phyloP scores from a whole-genome alignment of 371 early-diverging fungal species.

The Mucor racemosus region DNA sequence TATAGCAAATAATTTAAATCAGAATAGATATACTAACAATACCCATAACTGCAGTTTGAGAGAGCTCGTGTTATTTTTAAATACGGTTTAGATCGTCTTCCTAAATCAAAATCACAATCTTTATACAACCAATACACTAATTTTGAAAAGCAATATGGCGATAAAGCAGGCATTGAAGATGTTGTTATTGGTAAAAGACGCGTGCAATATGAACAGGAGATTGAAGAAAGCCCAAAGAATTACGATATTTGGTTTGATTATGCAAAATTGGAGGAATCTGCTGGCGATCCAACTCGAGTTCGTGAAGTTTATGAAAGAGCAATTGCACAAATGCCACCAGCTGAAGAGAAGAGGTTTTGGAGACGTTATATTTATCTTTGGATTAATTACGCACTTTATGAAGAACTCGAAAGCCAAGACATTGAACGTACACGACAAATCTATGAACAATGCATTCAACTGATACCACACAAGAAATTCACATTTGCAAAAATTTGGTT shows the following conservation, averaged over 20 bases:
- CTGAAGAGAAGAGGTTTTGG: conserved; percentile 93
- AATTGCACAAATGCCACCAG: conserved; percentile 87
- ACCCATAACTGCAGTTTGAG: conserved; percentile 62
- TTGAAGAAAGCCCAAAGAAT: conserved; percentile 81
- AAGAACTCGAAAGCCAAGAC: conserved; percentile 89
- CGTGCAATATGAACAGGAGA: conserved; percentile 87
- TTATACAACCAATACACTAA: conserved; percentile 91
- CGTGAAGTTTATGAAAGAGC: conserved; percentile 97
- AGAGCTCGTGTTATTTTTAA: conserved; percentile 95
- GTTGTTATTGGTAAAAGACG: conserved; percentile 89
- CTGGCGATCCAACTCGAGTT: conserved; percentile 74
- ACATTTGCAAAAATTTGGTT: conserved; percentile 98
- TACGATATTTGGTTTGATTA: conserved; percentile 98
- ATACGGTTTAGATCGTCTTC: conserved; percentile 88
- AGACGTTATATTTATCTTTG: conserved; percentile 97
- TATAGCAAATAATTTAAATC: background rate
- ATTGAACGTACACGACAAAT: conserved; percentile 82
- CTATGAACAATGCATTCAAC: conserved; percentile 81
- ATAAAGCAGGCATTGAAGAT: conserved; percentile 84
- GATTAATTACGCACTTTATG: conserved; percentile 96
- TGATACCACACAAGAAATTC: conserved; percentile 92
- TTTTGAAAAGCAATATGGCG: conserved; percentile 97
- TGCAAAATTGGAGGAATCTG: conserved; percentile 83
- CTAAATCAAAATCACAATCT: conserved; percentile 81
- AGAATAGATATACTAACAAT: background rate